A percentile compares a stretch with the other conserved stretches of the same genome.
Evolutionary conservation across 129 eudicot species (phyloP).

Genomic region (Tagetes erecta): DNA sequence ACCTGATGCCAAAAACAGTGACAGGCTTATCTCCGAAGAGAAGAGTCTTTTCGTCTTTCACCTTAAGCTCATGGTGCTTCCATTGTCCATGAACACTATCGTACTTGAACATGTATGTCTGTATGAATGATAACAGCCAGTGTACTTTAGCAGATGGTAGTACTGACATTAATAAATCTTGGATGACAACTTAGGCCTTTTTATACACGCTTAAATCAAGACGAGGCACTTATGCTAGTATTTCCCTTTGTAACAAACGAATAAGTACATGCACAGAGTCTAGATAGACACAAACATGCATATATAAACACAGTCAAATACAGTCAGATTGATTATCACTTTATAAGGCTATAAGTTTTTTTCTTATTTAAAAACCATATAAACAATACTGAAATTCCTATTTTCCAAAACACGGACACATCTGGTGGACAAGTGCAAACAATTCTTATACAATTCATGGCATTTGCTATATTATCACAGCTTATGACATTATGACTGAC

Average conservation of each 20-base stretch:
- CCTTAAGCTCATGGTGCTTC: constrained; percentile 73
- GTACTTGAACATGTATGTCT: constrained; percentile 83
- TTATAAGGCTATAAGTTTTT: not conserved
- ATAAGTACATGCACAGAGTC: not conserved
- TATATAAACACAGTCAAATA: not conserved
- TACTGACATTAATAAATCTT: not conserved
- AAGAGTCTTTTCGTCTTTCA: constrained; percentile 73
- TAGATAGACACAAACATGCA: not conserved
- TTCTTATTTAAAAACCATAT: constrained; percentile 8
- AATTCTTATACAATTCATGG: not conserved
- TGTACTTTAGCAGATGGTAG: not conserved
- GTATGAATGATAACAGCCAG: constrained; percentile 17
- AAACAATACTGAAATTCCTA: not conserved
- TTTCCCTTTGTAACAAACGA: not conserved
- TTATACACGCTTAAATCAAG: constrained; percentile 10
- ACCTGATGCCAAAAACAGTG: constrained; percentile 54
- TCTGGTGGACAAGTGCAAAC: not conserved
- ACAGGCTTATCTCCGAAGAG: constrained; percentile 72
- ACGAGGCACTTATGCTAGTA: not conserved
- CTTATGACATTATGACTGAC: not conserved
- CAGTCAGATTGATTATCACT: not conserved
- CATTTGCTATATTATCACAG: not conserved
- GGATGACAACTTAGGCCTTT: not conserved
- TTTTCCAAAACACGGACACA: not conserved
- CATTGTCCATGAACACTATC: constrained; percentile 77